Percentiles rank a stretch among this genome's conserved stretches.
Evolutionary conservation across 139 green algal species (phyloP).

Genomic region (Picochlorum sp.): DNA sequence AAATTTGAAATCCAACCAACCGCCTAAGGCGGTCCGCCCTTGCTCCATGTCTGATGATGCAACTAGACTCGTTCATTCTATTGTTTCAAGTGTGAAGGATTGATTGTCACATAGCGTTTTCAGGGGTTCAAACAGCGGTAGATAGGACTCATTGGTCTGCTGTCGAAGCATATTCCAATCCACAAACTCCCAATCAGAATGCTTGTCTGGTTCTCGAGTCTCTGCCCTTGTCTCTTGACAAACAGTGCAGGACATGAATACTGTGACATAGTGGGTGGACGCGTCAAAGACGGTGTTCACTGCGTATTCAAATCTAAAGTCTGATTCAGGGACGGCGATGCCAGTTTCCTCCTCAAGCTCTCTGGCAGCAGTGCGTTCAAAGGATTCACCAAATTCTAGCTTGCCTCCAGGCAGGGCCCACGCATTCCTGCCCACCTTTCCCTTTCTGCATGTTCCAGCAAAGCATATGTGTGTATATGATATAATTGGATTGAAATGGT

Average conservation of each 20-base stretch:
- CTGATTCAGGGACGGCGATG: neutral
- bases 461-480: neutral
- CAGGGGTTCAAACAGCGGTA: slow-evolving; percentile 21
- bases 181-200: too few species aligned
- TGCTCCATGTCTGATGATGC: too few species aligned
- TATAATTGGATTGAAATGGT: too few species aligned
- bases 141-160: slow-evolving; percentile 7
- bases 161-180: slow-evolving; percentile 22
- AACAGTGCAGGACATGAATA: slow-evolving; percentile 40
- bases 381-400: slow-evolving; percentile 44
- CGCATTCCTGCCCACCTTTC: slow-evolving; percentile 29
- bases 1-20: too few species aligned
- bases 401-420: slow-evolving; percentile 53
- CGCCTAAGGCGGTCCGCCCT: too few species aligned
- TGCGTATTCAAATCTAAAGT: slow-evolving; percentile 17
- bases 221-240: slow-evolving; percentile 1
- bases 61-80: neutral
- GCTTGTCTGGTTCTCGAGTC: too few species aligned
- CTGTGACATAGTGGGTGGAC: slow-evolving; percentile 42
- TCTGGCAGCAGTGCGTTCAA: slow-evolving; percentile 36
- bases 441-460: slow-evolving; percentile 27
- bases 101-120: slow-evolving; percentile 15
- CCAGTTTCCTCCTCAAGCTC: slow-evolving; percentile 47
- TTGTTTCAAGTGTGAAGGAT: neutral
- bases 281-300: slow-evolving; percentile 29